Conservation (phyloP, 768 basidiomycete species). For the Dacryopinax spathularia region DNA sequence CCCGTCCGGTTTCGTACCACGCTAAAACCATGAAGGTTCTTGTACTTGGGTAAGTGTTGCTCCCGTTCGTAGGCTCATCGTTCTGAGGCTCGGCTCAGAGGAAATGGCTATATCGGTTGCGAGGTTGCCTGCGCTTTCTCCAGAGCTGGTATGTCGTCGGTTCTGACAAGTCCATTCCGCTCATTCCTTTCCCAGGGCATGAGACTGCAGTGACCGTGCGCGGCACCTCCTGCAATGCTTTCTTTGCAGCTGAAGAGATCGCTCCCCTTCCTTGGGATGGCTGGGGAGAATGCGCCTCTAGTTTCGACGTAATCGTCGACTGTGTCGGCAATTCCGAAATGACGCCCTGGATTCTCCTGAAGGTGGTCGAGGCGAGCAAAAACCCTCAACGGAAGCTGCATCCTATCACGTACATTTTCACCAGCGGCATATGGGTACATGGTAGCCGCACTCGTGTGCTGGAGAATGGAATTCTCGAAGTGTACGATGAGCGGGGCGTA, state of each 20-base stretch:
- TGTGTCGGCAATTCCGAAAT: not conserved
- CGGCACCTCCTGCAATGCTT: not conserved
- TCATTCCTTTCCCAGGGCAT: not conserved
- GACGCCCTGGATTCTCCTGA: not conserved
- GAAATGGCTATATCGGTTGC: not conserved
- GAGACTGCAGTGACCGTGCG: not conserved
- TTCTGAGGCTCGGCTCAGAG: not conserved
- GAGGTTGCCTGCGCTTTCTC: not conserved
- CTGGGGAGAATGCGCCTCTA: not conserved
- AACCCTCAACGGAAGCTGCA: not conserved
- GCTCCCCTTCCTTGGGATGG: not conserved
- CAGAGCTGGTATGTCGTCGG: not conserved
- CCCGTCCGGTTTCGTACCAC: too few relatives aligned
- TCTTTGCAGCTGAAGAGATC: not conserved
- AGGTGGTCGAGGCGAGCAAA: not conserved
- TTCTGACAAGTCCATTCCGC: too few relatives aligned
- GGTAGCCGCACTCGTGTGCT: too few relatives aligned
- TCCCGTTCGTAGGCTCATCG: not conserved
- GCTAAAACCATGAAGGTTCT: not conserved
- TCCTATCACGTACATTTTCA: not conserved
- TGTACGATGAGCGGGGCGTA: not conserved
- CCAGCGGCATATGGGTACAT: not conserved
- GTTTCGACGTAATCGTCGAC: not conserved
- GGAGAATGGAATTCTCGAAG: not conserved
- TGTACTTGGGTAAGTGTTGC: not conserved